Evolutionary conservation across 31 red algal species (phyloP), one percentile per base, ranked within the genome.

Genomic region (Porphyra umbilicalis): DNA sequence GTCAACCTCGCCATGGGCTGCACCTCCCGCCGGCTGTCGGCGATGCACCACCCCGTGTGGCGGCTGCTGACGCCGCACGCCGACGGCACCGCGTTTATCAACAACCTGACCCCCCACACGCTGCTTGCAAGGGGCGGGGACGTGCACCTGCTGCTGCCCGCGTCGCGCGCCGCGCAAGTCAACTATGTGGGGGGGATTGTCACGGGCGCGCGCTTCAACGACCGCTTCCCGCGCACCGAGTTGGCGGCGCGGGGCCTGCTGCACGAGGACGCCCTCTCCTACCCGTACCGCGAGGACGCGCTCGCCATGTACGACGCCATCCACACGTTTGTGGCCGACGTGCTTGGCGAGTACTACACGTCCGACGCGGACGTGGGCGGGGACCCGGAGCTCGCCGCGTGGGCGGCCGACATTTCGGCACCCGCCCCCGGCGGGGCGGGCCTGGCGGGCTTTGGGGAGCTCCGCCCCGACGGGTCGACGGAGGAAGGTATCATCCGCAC

Each of bases 201-300:
- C 29, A 39, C 67, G 3, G 35, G 37, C 79, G 39, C 34, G 10
- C 35, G 67, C 36, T 87, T 87, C 78, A 87, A 87, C 75, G 42
- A 79, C 25, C 71, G 42, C 11, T 74, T 87, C 10, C 85, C 85
- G 9, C 33, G 76, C 32, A 30, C 31, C 33, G 85, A 87, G 6
- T 10, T 87, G 40, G 37, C 40, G 10, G 33, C 35, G 6, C 79
- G 85, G 35, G 85, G 79, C 29, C 11, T 87, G 10, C 34, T 87
- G 7, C 37, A 87, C 39, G 35, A 0, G 20, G 57, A 79, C 29
- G 42, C 38, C 32, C 79, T 87, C 9, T 25, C 33, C 10, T n/a
- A 82, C n/a, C 79, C 85, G 31, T 87, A 87, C 78, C 85, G 85
- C 16, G 85, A 87, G 15, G 85, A 87, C 78, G 85, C 80, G 25